These are phyloP conservation scores for Dentipellis sp. DNA, from an alignment of 768 basidiomycete species.

Conservation along the genomic window DNA sequence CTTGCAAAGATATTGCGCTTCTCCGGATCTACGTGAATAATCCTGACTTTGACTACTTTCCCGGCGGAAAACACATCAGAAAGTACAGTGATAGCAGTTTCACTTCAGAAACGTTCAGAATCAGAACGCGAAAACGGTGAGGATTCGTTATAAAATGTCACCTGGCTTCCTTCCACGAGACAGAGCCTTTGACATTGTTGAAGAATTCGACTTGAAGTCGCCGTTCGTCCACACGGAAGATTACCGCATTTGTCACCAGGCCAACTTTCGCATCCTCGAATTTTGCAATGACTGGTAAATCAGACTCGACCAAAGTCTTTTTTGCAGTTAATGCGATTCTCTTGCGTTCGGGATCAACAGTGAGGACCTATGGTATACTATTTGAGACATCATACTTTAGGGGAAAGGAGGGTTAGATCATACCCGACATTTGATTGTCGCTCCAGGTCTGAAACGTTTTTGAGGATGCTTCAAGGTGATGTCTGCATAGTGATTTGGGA, in stretches of 20 bases:
- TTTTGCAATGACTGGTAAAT: slow-evolving; percentile 55
- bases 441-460: slow-evolving; percentile 79
- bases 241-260: slow-evolving; percentile 66
- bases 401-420: slow-evolving; percentile 17
- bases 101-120: slow-evolving; percentile 34
- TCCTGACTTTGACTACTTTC: slow-evolving; percentile 76
- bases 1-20: slow-evolving; percentile 70
- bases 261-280: slow-evolving; percentile 65
- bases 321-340: slow-evolving; percentile 85
- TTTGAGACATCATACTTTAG: background rate
- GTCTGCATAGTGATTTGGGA: slow-evolving; percentile 94
- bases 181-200: slow-evolving; percentile 75
- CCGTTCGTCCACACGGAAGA: slow-evolving; percentile 78
- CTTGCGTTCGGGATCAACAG: slow-evolving; percentile 72
- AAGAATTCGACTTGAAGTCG: slow-evolving; percentile 84
- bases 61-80: slow-evolving; percentile 65
- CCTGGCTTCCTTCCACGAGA: slow-evolving; percentile 80
- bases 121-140: slow-evolving; percentile 2
- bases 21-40: slow-evolving; percentile 53
- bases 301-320: slow-evolving; percentile 79
- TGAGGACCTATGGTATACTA: slow-evolving; percentile 51
- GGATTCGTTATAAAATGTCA: slow-evolving; percentile 20
- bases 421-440: slow-evolving; percentile 79
- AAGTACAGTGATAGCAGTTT: slow-evolving; percentile 47
- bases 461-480: slow-evolving; percentile 90